Percentiles rank a stretch among this genome's conserved stretches.
These are phyloP conservation scores for Metarhizium robertsii DNA, from an alignment of 2,329 filamentous ascomycete genomes.

Conservation along the genomic window DNA sequence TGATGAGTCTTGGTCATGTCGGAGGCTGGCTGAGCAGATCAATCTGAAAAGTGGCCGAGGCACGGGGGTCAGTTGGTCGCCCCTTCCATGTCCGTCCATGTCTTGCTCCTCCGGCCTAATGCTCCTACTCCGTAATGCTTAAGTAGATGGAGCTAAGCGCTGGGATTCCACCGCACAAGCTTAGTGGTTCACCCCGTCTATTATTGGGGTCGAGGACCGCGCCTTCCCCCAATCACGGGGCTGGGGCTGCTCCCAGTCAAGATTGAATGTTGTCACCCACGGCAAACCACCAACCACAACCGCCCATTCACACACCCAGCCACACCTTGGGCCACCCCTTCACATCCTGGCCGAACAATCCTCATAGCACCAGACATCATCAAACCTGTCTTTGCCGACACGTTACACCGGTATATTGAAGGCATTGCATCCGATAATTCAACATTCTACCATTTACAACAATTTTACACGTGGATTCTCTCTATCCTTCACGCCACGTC, in stretches of 20 bases:
- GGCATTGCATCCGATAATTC: not conserved
- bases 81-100: no score
- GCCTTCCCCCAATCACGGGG: conserved; percentile 2
- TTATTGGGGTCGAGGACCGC: not conserved
- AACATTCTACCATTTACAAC: not conserved
- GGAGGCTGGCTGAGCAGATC: not conserved
- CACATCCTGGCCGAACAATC: no score
- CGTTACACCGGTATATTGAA: not conserved
- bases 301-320: no score
- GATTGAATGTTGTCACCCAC: no score
- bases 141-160: not conserved
- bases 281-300: no score
- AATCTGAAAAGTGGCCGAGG: no score
- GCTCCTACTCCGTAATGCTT: no score
- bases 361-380: not conserved
- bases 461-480: not conserved
- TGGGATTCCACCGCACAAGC: not conserved
- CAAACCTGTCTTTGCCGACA: not conserved
- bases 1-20: not conserved
- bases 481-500: not conserved
- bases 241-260: no score
- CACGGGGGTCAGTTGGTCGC: no score
- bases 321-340: no score
- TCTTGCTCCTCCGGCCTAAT: no score
- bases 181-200: not conserved